phyloP scores from a whole-genome alignment of 2,329 filamentous ascomycete genomes.

The Zymoseptoria ardabiliae region DNA sequence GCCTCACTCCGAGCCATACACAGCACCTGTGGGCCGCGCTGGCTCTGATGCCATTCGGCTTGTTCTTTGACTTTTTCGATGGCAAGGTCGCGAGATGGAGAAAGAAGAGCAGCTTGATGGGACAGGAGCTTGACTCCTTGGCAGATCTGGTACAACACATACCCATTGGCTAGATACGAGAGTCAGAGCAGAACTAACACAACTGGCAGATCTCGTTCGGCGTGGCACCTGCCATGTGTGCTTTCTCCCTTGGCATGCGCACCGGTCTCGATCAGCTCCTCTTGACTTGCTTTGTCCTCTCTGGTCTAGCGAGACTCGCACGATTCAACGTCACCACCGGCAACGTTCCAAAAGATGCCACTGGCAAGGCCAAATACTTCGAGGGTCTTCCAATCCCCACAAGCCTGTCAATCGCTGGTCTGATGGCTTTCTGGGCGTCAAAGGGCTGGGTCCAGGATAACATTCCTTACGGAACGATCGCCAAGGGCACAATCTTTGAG shows the following conservation, averaged over 20 bases:
- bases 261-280: constrained; percentile 74
- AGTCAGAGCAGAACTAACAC: constrained; percentile 1
- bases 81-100: constrained; percentile 94
- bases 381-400: constrained; percentile 96
- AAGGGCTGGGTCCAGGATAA: constrained; percentile 71
- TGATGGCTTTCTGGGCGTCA: constrained; percentile 87
- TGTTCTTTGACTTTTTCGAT: constrained; percentile 98
- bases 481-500: constrained; percentile 62
- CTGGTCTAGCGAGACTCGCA: constrained; percentile 84
- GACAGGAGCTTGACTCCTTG: constrained; percentile 91
- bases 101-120: constrained; percentile 95
- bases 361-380: constrained; percentile 89
- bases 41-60: constrained; percentile 78
- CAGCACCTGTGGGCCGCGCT: constrained; percentile 75
- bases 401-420: constrained; percentile 66
- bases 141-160: constrained; percentile 68
- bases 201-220: constrained; percentile 78
- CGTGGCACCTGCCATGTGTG: constrained; percentile 76
- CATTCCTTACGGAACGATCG: constrained; percentile 67
- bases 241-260: constrained; percentile 82
- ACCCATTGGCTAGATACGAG: neutral
- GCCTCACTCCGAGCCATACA: constrained; percentile 54
- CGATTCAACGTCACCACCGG: constrained; percentile 96
- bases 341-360: constrained; percentile 81
- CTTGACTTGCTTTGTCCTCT: constrained; percentile 85